These are phyloP conservation scores for Candida ulmi DNA, from an alignment of 805 yeast genomes.

Conservation along the genomic window DNA sequence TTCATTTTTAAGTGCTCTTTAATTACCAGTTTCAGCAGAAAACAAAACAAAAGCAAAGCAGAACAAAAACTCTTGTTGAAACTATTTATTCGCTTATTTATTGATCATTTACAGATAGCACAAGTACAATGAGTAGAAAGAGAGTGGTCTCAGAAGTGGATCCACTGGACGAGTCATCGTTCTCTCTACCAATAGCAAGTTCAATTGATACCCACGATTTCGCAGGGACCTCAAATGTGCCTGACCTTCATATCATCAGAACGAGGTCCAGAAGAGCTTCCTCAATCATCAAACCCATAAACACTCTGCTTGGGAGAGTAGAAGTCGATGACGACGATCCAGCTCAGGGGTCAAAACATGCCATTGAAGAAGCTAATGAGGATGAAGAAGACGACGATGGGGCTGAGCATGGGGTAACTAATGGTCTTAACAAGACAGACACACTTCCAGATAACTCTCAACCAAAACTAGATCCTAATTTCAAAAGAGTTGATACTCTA, in stretches of 20 bases:
- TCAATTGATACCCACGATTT: background rate
- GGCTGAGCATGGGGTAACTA: background rate
- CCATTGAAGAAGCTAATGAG: background rate
- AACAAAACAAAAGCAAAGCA: no score
- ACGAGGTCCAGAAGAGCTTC: constrained; percentile 1
- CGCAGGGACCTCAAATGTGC: background rate
- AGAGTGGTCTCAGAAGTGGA: constrained; percentile 1
- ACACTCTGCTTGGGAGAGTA: background rate
- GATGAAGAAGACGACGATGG: background rate
- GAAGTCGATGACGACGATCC: background rate
- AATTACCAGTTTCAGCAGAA: no score
- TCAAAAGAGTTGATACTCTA: background rate
- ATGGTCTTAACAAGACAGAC: background rate
- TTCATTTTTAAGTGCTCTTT: no score
- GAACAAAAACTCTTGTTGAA: no score
- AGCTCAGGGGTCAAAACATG: background rate
- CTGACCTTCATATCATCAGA: background rate
- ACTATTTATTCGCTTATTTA: no score
- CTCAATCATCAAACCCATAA: background rate
- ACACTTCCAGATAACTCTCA: background rate
- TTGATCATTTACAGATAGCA: no score
- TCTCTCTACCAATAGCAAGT: background rate
- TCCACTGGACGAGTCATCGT: background rate
- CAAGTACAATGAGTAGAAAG: background rate
- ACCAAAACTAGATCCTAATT: background rate